These are phyloP conservation scores for Candida maris DNA, from an alignment of 805 yeast genomes.

Conservation along the genomic window DNA sequence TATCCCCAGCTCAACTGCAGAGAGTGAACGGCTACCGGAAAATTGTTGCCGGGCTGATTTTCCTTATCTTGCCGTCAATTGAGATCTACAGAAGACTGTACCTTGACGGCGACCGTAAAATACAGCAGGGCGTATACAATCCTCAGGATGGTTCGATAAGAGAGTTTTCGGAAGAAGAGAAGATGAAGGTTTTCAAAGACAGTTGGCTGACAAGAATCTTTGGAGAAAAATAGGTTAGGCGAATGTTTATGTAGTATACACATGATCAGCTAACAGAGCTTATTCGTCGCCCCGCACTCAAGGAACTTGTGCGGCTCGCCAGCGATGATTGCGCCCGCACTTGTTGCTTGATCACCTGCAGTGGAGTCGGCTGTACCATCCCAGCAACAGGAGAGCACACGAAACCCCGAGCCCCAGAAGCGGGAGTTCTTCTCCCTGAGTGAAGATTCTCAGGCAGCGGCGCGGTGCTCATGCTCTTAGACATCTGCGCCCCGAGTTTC, in stretches of 20 bases:
- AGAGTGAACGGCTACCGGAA: slow-evolving; percentile 28
- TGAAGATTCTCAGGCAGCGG: neutral
- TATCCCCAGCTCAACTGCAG: slow-evolving; percentile 19
- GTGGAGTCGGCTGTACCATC: slow-evolving; percentile 20
- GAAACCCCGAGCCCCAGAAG: neutral
- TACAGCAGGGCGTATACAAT: slow-evolving; percentile 43
- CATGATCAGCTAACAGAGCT: slow-evolving; percentile 1
- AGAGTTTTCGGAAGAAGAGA: slow-evolving; percentile 42
- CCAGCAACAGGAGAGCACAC: neutral
- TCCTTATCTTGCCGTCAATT: slow-evolving; percentile 27
- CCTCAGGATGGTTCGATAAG: slow-evolving; percentile 42
- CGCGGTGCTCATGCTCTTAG: slow-evolving; percentile 5
- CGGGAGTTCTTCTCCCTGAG: neutral
- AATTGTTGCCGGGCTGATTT: slow-evolving; percentile 29
- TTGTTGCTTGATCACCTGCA: slow-evolving; percentile 17
- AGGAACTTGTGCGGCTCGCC: slow-evolving; percentile 3
- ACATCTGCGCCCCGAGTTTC: slow-evolving; percentile 5
- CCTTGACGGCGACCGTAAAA: slow-evolving; percentile 39
- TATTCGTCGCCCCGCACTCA: slow-evolving; percentile 4
- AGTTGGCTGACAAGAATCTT: slow-evolving; percentile 40
- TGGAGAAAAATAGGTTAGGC: slow-evolving; percentile 34
- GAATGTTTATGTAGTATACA: neutral
- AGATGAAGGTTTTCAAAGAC: slow-evolving; percentile 32
- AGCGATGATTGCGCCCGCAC: slow-evolving; percentile 23
- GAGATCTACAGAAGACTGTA: slow-evolving; percentile 33